A percentile compares a stretch with the other conserved stretches of the same genome.
Conservation (phyloP, 192 early-diverging fungal species). For the Gigaspora rosea region DNA sequence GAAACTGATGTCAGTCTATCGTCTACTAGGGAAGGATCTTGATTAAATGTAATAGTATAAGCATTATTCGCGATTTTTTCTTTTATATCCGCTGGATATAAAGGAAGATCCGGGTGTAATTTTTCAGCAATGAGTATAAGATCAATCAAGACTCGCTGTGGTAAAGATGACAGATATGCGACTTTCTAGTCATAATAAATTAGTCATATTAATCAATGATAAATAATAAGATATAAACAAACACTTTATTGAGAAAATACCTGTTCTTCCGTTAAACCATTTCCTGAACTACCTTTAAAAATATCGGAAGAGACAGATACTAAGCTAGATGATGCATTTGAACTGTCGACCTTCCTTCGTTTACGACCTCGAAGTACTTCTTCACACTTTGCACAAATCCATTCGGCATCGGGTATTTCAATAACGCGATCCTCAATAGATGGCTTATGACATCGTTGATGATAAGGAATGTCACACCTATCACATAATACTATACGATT, state of each 20-base stretch:
- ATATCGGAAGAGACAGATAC: not conserved
- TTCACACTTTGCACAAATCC: conserved; percentile 36
- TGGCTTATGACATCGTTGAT: conserved; percentile 41
- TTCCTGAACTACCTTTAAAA: not conserved
- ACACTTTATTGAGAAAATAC: conserved; percentile 2
- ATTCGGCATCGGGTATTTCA: conserved; percentile 31
- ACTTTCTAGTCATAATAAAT: conserved; percentile 19
- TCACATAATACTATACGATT: conserved; percentile 42
- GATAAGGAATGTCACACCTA: conserved; percentile 37
- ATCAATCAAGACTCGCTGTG: conserved; percentile 33
- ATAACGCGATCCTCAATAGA: conserved; percentile 31
- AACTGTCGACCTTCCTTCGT: conserved; percentile 19
- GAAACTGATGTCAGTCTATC: not conserved
- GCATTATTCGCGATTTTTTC: conserved; percentile 3
- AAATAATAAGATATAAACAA: not conserved
- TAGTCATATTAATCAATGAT: not conserved
- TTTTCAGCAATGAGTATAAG: conserved; percentile 35
- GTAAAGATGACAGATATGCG: conserved; percentile 34
- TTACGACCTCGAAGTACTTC: not conserved
- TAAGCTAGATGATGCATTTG: not conserved
- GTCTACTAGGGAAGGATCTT: not conserved
- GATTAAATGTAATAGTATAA: not conserved
- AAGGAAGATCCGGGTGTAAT: conserved; percentile 32
- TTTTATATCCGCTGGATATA: conserved; percentile 35
- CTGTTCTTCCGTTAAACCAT: conserved; percentile 19